Evolutionary conservation across 2,329 filamentous ascomycete genomes (phyloP), one percentile per base, ranked within the genome.

Genomic region (Calonectria montana): DNA sequence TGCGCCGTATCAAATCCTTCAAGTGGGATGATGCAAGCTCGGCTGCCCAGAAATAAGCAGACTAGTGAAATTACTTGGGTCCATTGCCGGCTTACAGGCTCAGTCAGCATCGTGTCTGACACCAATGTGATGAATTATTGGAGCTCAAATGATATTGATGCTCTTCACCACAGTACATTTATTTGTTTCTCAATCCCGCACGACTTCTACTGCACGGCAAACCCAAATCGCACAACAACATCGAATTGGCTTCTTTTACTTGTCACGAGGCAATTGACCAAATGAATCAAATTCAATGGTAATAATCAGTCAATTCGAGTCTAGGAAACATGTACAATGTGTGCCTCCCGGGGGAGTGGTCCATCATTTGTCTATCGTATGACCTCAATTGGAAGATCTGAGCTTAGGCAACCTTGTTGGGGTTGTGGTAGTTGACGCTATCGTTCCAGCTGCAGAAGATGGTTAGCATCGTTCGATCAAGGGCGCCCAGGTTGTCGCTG

Each of bases 371-470:
- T 75, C 74, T 73, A 75, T 57, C 70, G 66, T 67, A 69, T 73
- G 69, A 70, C 69, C 71, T 59, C 59, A 63, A 64, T 67, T 67
- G 62, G 64, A 62, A 72, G 45, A 50, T 66, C 71, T 73, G 43
- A 69, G 71, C 77, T 86, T 87, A 89, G 71, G 82, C 80, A 73
- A 83, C 81, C 90, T 94, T 95, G 88, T 97, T 93, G 88, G 93
- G 94, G 89, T 97, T 95, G 92, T 98, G 95, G 89, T 97, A 96
- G 92, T 98, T 98, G 89, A 98, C 95, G 71, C 89, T 90, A 77
- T 92, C 88, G 87, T 98, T 98, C 97, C 97, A 99, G 93, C 94
- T 95, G 67, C 57, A 29, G 18, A 25, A 15, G 23, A 48, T n/a
- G 13, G 74, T 79, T 75, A 81, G 80, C 48, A 74, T 62, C 67